Conservation (phyloP, 1,284 basidiomycete genomes). For the Earliella scabrosa region DNA sequence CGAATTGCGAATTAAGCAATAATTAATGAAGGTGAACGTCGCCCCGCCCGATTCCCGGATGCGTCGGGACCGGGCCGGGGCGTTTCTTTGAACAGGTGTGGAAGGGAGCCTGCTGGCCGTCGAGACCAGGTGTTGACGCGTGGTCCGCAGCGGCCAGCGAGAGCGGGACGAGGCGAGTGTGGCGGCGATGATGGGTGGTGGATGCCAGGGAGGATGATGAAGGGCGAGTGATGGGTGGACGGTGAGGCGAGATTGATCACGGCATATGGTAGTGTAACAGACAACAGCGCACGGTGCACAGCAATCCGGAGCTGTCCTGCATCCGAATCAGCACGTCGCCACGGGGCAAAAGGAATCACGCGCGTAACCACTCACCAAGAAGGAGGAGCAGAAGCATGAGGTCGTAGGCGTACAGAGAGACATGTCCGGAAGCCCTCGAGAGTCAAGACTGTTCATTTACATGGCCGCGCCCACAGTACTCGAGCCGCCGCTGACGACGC, state of each 20-base stretch:
- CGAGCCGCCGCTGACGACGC: constrained; percentile 15
- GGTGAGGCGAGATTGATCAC: background rate
- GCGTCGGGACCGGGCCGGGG: background rate
- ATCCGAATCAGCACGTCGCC: background rate
- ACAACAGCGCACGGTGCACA: constrained; percentile 9
- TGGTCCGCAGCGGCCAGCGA: constrained; percentile 17
- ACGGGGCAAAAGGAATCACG: background rate
- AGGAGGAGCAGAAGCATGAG: background rate
- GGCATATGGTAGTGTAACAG: constrained; percentile 10
- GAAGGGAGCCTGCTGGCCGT: constrained; percentile 13
- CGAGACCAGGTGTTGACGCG: constrained; percentile 13
- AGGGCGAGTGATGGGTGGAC: background rate
- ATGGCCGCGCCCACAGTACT: constrained; percentile 17
- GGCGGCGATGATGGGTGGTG: background rate
- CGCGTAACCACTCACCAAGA: background rate
- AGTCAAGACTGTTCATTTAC: background rate
- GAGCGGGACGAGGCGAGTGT: background rate
- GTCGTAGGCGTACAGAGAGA: background rate
- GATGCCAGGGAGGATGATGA: background rate
- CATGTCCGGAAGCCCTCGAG: too few relatives aligned
- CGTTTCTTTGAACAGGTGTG: background rate
- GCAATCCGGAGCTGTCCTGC: background rate
- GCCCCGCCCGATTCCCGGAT: background rate
- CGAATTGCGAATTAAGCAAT: background rate
- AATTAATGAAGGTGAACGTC: background rate